Base-by-base conservation (phyloP, 2,329 filamentous ascomycete species). In the Colletotrichum nymphaeae region DNA sequence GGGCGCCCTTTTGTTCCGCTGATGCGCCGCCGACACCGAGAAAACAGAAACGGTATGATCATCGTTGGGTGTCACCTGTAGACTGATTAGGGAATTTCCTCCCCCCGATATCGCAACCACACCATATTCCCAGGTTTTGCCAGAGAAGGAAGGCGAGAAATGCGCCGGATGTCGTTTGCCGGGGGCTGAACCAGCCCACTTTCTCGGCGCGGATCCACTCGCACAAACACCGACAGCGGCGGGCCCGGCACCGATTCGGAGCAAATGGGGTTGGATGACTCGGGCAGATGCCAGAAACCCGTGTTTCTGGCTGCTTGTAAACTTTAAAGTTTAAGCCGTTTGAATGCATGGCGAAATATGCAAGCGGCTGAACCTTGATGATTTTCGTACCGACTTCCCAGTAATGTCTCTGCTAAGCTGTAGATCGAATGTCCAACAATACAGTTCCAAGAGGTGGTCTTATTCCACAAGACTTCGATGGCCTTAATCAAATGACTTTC, bases 91-190 rank as follows among this genome's bases (percentile, higher is more conserved):
- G 14, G 9, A 24, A 12, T 49, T 24, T 55, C 30, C 32, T 32
- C 37, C 63, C 69, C 24, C 69, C 65, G 69, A 72, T 49, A 59
- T 69, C 69, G 69, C 69, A 60, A 63, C 52, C 49, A 49, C 12
- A 53, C 37, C 16, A 19, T 42, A 2, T 42, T 42, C 37, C 37
- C 37, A 42, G 37, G 37, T 42, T 28, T 46, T 28, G 37, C n/a
- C 42, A 28, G 24, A 24, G 35, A 24, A 30, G 30, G 30, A 49
- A 57, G 64, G 37, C 37, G n/a, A n/a, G 56, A n/a, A 53, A n/a
- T 35, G 16, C 11, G 19, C 22, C 35, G 66, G 66, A 24, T 59
- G 69, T 69, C 65, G 53, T 58, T 30, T 53, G 69, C 69, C 53
- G 53, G 30, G 62, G 28, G 65, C 7, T 19, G 7, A 14, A n/a